These are phyloP conservation scores for Leccinum huronense DNA, from an alignment of 1,284 basidiomycete genomes.

Conservation along the genomic window DNA sequence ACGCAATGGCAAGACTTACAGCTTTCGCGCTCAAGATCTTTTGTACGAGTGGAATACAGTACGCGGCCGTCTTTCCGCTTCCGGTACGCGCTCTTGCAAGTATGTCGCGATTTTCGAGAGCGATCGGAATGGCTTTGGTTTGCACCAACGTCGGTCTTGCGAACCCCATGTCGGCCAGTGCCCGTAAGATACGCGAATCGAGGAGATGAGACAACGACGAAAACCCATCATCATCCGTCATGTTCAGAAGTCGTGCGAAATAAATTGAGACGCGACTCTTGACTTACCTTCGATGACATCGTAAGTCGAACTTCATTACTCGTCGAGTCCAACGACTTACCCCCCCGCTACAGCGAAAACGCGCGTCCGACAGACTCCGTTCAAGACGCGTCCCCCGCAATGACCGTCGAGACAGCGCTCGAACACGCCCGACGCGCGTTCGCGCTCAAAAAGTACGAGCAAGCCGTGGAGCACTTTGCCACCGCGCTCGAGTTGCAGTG, in stretches of 20 bases:
- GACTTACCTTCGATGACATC: constrained; percentile 20
- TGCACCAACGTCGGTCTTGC: constrained; percentile 83
- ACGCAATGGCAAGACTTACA: constrained; percentile 49
- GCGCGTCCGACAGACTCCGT: not conserved
- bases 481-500: constrained; percentile 82
- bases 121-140: constrained; percentile 79
- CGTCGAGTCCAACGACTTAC: too few species aligned
- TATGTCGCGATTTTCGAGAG: constrained; percentile 89
- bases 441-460: constrained; percentile 83
- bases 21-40: constrained; percentile 82
- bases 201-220: constrained; percentile 69
- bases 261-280: not conserved
- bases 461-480: constrained; percentile 82
- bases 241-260: not conserved
- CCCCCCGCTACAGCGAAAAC: constrained; percentile 9
- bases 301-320: constrained; percentile 17
- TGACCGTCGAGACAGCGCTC: constrained; percentile 55
- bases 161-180: constrained; percentile 80
- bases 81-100: constrained; percentile 93
- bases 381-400: constrained; percentile 18
- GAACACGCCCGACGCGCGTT: constrained; percentile 83
- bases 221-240: constrained; percentile 49
- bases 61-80: constrained; percentile 96
- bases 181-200: constrained; percentile 73
- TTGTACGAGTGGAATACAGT: constrained; percentile 89